Base-by-base conservation (phyloP, 805 yeast species). In the Sugiyamaella marilandica region DNA sequence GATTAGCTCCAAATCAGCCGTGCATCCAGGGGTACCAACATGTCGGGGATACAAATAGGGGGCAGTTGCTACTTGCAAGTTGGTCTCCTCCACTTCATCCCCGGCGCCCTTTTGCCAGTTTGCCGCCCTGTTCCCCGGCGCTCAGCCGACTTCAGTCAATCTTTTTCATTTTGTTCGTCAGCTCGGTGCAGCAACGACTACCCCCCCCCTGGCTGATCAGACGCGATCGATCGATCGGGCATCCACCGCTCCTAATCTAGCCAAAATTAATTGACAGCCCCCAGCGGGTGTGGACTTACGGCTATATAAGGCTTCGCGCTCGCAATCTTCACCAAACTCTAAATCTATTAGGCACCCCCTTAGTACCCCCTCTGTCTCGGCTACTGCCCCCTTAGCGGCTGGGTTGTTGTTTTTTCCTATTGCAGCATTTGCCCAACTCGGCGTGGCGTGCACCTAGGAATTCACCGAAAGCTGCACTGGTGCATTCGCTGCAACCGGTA, bases 221-320 rank as follows among this genome's bases (percentile, higher is more conserved):
- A 24, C 43, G 43, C 43, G 43, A 39, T 39, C 43, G 43, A 39
- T 39, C 43, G 43, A 39, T 39, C 43, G 43, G 24, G 24, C 21
- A 16, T 21, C 37, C 13, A 39, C 24, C 24, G 43, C 24, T 7
- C 43, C 43, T 5, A 16, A 39, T 39, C 19, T 9, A 39, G 43
- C 14, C 3, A 39, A 39, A 7, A 16, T 39, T 39, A 39, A 39
- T 24, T 24, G 29, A 3, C 29, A 24, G 7, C 29, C 29, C 29
- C 29, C 29, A 24, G 29, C n/a, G n/a, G n/a, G n/a, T n/a, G n/a
- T n/a, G 7, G 7, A 24, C 29, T 24, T 24, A 24, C 29, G 29
- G 29, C 29, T 24, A 24, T 24, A 24, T 24, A 24, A 24, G 29
- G 29, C 29, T 24, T 24, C 29, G 29, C 7, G 29, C 3, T 24